Evolutionary conservation across 768 basidiomycete species (phyloP).

Genomic region (Multifurca ochricompacta): DNA sequence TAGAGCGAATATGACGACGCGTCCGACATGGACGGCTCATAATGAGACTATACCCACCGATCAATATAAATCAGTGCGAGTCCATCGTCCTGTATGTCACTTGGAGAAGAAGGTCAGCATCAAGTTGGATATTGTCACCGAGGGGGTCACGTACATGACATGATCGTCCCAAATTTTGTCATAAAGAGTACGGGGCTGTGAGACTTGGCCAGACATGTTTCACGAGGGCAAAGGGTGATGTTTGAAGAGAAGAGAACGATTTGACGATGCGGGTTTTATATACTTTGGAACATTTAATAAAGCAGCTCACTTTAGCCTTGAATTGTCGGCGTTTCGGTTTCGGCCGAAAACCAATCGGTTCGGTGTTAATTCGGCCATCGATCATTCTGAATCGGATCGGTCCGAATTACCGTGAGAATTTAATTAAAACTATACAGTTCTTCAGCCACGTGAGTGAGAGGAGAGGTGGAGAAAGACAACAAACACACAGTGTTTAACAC

Average conservation of each 20-base stretch:
- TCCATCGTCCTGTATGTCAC: constrained; percentile 67
- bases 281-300: neutral
- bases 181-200: constrained; percentile 79
- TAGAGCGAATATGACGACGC: constrained; percentile 20
- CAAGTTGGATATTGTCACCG: neutral
- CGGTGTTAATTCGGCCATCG: too few relatives aligned
- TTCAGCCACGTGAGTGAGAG: constrained; percentile 24
- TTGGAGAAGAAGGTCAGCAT: constrained; percentile 27
- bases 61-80: constrained; percentile 72
- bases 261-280: neutral
- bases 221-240: too few relatives aligned
- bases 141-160: constrained; percentile 55
- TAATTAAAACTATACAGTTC: constrained; percentile 26
- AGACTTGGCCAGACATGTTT: constrained; percentile 48
- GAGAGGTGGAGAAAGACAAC: neutral
- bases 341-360: neutral
- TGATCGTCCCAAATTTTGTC: constrained; percentile 99
- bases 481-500: constrained; percentile 13
- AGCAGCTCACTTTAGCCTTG: neutral
- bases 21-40: neutral
- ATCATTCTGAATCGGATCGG: neutral
- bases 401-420: neutral
- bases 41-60: constrained; percentile 27
- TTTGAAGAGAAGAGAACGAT: neutral
- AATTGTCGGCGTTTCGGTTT: neutral